Evolutionary conservation across 768 basidiomycete genomes (phyloP).

Genomic region (Clitopilus hobsonii): DNA sequence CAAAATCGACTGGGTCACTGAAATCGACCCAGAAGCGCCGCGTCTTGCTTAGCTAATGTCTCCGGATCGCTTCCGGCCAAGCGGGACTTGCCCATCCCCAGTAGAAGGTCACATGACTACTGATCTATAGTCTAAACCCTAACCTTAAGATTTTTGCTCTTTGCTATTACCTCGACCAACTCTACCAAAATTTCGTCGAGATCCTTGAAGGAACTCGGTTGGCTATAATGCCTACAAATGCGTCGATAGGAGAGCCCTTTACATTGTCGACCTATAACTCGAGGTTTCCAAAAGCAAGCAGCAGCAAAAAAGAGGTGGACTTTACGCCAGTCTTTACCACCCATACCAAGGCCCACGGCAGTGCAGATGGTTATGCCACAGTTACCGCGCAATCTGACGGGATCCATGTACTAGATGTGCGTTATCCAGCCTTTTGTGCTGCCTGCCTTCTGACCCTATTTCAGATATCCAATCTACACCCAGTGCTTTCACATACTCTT

Average conservation of each 20-base stretch:
- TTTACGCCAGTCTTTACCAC: constrained; percentile 27
- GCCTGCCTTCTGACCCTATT: constrained; percentile 1
- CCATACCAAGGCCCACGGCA: constrained; percentile 25
- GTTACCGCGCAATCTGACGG: constrained; percentile 72
- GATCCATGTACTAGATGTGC: constrained; percentile 69
- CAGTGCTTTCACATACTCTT: constrained; percentile 64
- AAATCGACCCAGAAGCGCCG: no score
- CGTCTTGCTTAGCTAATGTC: no score
- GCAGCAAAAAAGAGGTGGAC: constrained; percentile 12
- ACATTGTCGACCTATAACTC: constrained; percentile 30
- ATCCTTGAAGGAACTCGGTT: not conserved
- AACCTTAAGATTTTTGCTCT: not conserved
- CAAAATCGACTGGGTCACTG: no score
- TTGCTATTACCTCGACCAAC: not conserved
- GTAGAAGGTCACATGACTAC: constrained; percentile 1
- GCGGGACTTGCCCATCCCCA: no score
- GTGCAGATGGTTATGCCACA: constrained; percentile 54
- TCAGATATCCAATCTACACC: constrained; percentile 60
- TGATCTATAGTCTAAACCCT: constrained; percentile 4
- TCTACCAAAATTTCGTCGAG: not conserved
- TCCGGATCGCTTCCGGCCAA: no score
- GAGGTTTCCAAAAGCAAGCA: constrained; percentile 11
- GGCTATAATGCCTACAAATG: constrained; percentile 10
- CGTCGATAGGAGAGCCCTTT: constrained; percentile 31
- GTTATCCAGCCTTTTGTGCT: constrained; percentile 15